Base-by-base conservation (phyloP, 2,329 filamentous ascomycete species). In the Saccharata proteae region DNA sequence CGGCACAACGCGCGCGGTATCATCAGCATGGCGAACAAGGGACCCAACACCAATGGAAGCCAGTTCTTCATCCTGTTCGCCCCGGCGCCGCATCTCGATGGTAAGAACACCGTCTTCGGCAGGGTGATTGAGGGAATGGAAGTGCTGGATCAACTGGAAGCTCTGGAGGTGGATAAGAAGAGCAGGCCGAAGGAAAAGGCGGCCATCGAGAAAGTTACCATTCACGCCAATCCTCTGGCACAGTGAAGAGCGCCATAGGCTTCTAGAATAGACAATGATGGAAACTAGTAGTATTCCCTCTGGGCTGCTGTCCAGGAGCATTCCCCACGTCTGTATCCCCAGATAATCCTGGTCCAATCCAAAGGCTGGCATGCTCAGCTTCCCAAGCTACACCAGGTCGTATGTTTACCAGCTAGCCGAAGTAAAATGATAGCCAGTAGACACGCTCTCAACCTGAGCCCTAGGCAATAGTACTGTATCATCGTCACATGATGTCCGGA, bases 61-160 rank as follows among this genome's bases (percentile, higher is more conserved):
- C 82, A 92, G 52, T 92, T 90, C 59, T 92, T 86, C 54, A 64
- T 90, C 38, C 74, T 77, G 1, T 79, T 85, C 44, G 79, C 79
- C 37, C 74, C 80, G 42, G 80, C 82, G 16, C 71, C 80, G 21
- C 83, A 90, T 58, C 62, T 92, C 24, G 83, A 90, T 52, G 82
- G 81, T 4, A 71, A 83, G 51, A 90, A 90, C 50, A 86, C 82
- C 0, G 77, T 88, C 2, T 88, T 92, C 57, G 82, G 81, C 8
- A 76, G 77, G 52, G 64, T 88, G 19, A 50, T 78, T 23, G 60
- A 61, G 45, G 51, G 59, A 8, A 39, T 60, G 34, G 70, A 64
- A 20, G 80, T 78, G 4, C 56, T 90, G 43, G 71, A 75, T 34
- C 75, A 71, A 52, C 67, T 90, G 47, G 82, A 90, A 61, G 67